These are phyloP conservation scores for Marchantia paleacea DNA, from an alignment of 225 moss, liverwort and hornwort species.

Conservation along the genomic window DNA sequence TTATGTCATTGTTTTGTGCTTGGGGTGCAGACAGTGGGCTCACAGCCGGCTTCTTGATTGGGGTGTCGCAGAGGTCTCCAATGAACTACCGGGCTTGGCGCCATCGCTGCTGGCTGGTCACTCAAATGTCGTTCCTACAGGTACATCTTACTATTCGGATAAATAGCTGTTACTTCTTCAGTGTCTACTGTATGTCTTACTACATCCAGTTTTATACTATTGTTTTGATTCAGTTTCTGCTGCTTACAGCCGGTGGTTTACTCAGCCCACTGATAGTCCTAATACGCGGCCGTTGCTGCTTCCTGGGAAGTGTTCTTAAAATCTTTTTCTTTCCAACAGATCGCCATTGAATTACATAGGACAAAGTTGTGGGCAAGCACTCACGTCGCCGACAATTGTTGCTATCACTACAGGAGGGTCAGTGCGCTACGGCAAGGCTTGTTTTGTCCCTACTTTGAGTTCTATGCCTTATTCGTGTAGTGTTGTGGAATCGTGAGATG, in stretches of 20 bases:
- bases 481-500: too few species aligned
- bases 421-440: conserved; percentile 14
- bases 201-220: too few species aligned
- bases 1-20: conserved; percentile 42
- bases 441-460: too few species aligned
- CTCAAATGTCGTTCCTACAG: conserved; percentile 84
- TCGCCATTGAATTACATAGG: conserved; percentile 70
- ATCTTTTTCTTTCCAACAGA: conserved; percentile 39
- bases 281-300: too few species aligned
- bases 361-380: conserved; percentile 82
- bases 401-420: conserved; percentile 96
- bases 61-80: conserved; percentile 80
- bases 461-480: too few species aligned
- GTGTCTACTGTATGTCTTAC: too few species aligned
- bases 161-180: too few species aligned
- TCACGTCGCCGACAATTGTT: conserved; percentile 94
- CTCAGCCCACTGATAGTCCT: too few species aligned
- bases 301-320: background rate
- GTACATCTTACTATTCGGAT: conserved; percentile 35
- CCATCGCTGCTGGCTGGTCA: conserved; percentile 97
- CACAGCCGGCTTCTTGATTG: conserved; percentile 57
- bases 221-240: too few species aligned
- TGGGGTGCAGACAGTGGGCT: conserved; percentile 55
- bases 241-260: too few species aligned
- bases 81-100: conserved; percentile 99